Evolutionary conservation across 768 basidiomycete genomes (phyloP).

Genomic region (Termitomyces sp.): DNA sequence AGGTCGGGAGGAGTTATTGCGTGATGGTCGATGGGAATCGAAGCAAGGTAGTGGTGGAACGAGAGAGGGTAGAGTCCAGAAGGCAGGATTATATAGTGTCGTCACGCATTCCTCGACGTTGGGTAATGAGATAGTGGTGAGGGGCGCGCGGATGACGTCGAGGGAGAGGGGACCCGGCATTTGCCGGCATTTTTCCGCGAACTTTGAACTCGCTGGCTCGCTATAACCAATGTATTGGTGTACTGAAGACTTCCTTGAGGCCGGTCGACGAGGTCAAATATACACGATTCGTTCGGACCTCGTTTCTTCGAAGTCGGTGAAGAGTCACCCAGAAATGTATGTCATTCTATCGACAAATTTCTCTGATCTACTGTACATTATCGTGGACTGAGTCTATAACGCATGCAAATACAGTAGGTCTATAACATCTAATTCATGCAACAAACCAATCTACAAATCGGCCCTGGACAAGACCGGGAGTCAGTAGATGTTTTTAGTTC

Average conservation of each 20-base stretch:
- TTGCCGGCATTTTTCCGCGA: background rate
- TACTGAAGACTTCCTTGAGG: too few species aligned
- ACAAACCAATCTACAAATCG: background rate
- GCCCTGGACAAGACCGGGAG: background rate
- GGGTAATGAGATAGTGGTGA: background rate
- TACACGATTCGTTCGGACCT: too few species aligned
- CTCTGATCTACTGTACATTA: too few species aligned
- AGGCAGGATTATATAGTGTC: background rate
- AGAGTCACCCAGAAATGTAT: too few species aligned
- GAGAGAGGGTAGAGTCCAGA: background rate
- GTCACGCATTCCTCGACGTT: background rate
- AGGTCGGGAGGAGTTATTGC: background rate
- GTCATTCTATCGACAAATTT: too few species aligned
- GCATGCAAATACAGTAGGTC: background rate
- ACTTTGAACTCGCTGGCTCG: too few species aligned
- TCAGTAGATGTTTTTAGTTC: background rate
- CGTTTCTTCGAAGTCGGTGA: too few species aligned
- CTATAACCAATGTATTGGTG: too few species aligned
- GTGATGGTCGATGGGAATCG: background rate
- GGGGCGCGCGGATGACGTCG: too few species aligned
- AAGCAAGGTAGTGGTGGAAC: background rate
- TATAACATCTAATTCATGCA: background rate
- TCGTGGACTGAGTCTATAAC: too few species aligned
- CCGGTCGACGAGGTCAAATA: too few species aligned
- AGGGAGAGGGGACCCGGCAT: background rate